Conservation (phyloP, 139 green algal species). For the Chlorella sorokiniana region DNA sequence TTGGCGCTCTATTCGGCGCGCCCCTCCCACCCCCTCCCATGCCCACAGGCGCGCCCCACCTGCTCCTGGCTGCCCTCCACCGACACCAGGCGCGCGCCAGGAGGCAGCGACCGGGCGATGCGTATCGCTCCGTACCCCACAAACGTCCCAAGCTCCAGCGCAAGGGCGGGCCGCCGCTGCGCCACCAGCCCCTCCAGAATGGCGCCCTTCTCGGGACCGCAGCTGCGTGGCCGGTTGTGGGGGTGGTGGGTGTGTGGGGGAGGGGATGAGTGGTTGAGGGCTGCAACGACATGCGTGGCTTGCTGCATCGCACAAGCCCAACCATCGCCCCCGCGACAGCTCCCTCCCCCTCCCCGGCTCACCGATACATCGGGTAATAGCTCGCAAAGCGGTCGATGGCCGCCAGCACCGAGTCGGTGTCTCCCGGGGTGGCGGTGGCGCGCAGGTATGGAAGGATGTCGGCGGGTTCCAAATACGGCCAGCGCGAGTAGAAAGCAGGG, state of each 20-base stretch:
- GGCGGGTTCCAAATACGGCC: not conserved
- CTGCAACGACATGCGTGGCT: no score
- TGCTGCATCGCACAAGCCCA: no score
- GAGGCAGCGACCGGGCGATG: constrained; percentile 24
- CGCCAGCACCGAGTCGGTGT: constrained; percentile 11
- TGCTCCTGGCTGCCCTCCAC: constrained; percentile 23
- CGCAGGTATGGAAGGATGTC: constrained; percentile 23
- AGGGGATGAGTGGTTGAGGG: no score
- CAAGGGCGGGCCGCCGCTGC: constrained; percentile 21
- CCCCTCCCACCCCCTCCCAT: no score
- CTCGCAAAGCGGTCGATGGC: constrained; percentile 13
- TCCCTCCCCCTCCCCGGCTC: no score
- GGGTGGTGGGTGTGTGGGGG: not conserved
- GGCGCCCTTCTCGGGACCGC: constrained; percentile 37
- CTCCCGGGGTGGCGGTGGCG: not conserved
- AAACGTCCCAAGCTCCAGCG: constrained; percentile 43
- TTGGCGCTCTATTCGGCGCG: no score
- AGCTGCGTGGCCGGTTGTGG: constrained; percentile 14
- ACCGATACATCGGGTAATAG: constrained; percentile 23
- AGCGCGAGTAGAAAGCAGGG: not conserved
- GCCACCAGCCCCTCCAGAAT: constrained; percentile 35
- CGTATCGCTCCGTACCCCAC: constrained; percentile 29
- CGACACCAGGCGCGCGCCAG: constrained; percentile 20
- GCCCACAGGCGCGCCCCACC: not conserved
- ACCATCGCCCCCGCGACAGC: no score